phyloP scores from a whole-genome alignment of 192 early-diverging fungal species.

The Globomyces pollinis-pini region DNA sequence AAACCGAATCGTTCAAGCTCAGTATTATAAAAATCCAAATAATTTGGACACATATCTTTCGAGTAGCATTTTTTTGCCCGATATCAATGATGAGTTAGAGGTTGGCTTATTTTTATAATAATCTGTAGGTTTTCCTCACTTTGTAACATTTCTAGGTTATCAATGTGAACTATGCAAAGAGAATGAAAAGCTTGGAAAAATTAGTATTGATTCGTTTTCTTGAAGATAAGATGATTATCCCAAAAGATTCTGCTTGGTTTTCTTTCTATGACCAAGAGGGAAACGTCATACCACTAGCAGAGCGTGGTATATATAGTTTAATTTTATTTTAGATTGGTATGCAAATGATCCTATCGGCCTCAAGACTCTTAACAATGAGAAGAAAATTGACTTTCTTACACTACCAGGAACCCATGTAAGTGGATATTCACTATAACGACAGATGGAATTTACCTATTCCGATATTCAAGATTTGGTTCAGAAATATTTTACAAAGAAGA shows the following conservation, averaged over 20 bases:
- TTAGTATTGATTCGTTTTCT: conserved; percentile 79
- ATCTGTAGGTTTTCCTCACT: too few species aligned
- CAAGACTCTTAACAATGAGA: neutral
- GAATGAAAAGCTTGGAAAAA: conserved; percentile 56
- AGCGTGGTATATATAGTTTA: too few species aligned
- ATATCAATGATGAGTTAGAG: conserved; percentile 72
- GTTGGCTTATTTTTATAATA: too few species aligned
- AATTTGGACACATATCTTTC: conserved; percentile 64
- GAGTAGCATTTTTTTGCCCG: conserved; percentile 76
- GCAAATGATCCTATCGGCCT: neutral
- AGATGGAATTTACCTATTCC: neutral
- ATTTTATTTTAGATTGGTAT: neutral
- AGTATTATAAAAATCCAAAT: conserved; percentile 77
- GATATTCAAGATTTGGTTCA: neutral
- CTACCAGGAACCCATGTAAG: neutral
- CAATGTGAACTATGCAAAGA: conserved; percentile 51
- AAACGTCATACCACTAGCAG: neutral
- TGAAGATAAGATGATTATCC: conserved; percentile 67
- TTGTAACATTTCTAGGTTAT: too few species aligned
- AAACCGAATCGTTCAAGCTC: conserved; percentile 80
- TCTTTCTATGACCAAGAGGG: neutral
- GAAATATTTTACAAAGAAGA: neutral
- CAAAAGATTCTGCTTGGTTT: conserved; percentile 30
- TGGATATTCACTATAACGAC: neutral
- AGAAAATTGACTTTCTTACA: neutral